Conservation (phyloP, 1,139 yeast species). For the Arxiozyma heterogenica region DNA sequence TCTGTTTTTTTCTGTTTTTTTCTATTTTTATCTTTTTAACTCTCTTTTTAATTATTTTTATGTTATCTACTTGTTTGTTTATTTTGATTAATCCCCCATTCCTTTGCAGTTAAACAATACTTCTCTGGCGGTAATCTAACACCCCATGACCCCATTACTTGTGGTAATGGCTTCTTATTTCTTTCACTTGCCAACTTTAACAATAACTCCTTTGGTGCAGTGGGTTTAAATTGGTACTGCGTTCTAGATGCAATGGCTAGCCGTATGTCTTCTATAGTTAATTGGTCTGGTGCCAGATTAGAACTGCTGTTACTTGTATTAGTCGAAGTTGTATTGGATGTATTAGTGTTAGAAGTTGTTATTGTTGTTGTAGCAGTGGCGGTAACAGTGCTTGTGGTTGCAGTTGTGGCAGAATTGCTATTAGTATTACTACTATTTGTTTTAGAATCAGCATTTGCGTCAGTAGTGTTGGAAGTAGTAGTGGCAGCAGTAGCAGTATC, state of each 20-base stretch:
- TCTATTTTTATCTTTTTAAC: too few relatives aligned
- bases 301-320: slow-evolving; percentile 5
- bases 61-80: too few relatives aligned
- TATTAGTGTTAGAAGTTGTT: neutral
- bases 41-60: too few relatives aligned
- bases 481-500: neutral
- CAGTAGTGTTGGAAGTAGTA: neutral
- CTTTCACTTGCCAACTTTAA: slow-evolving; percentile 88
- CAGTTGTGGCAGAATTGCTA: neutral
- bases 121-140: slow-evolving; percentile 94
- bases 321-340: neutral
- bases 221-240: slow-evolving; percentile 88
- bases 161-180: slow-evolving; percentile 82
- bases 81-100: slow-evolving; percentile 16
- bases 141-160: slow-evolving; percentile 88
- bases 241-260: slow-evolving; percentile 90
- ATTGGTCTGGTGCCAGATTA: slow-evolving; percentile 27
- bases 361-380: neutral
- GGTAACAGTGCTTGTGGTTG: neutral
- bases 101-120: slow-evolving; percentile 67
- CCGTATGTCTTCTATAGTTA: slow-evolving; percentile 82
- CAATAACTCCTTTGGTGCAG: slow-evolving; percentile 79
- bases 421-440: slow-evolving; percentile 12
- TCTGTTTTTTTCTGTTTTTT: neutral
- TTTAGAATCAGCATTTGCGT: neutral